phyloP scores from a whole-genome alignment of 1,284 basidiomycete genomes.

The Schizophyllum commune region DNA sequence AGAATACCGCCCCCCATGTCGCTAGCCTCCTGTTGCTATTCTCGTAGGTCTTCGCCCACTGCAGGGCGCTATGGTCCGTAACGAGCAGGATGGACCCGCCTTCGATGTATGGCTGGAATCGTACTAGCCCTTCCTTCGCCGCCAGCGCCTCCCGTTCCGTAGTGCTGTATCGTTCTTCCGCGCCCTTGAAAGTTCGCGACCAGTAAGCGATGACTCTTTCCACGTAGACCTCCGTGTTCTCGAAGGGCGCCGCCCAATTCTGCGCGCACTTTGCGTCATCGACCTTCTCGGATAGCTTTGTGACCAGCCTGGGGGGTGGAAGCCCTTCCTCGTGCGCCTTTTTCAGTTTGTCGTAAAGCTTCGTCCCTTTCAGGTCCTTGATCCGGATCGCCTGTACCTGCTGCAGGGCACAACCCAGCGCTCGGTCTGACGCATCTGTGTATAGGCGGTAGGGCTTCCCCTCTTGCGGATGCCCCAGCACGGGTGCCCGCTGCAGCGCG shows the following conservation, averaged over 20 bases:
- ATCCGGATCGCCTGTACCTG: conserved; percentile 30
- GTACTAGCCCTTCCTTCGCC: not conserved
- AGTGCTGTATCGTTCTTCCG: not conserved
- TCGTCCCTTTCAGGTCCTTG: conserved; percentile 27
- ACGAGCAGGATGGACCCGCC: not conserved
- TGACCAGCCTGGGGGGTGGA: conserved; percentile 3
- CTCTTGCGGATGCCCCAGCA: conserved; percentile 21
- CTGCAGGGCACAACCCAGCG: conserved; percentile 23
- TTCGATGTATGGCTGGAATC: not conserved
- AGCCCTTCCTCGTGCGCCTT: conserved; percentile 3
- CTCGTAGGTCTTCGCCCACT: not conserved
- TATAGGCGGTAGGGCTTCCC: conserved; percentile 20
- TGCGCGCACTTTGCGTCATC: conserved; percentile 9
- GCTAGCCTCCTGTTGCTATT: not conserved
- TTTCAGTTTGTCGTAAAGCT: conserved; percentile 17
- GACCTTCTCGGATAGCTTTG: conserved; percentile 3
- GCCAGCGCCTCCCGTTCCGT: not conserved
- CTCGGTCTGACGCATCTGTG: conserved; percentile 27
- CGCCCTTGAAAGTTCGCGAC: not conserved
- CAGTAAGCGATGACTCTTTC: conserved; percentile 19
- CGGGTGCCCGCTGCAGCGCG: conserved; percentile 20
- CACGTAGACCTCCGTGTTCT: conserved; percentile 23
- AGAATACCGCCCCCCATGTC: not conserved
- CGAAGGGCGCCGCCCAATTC: conserved; percentile 19
- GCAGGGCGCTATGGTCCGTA: not conserved